phyloP scores from a whole-genome alignment of 75 land plant genomes.

The Larix kaempferi region DNA sequence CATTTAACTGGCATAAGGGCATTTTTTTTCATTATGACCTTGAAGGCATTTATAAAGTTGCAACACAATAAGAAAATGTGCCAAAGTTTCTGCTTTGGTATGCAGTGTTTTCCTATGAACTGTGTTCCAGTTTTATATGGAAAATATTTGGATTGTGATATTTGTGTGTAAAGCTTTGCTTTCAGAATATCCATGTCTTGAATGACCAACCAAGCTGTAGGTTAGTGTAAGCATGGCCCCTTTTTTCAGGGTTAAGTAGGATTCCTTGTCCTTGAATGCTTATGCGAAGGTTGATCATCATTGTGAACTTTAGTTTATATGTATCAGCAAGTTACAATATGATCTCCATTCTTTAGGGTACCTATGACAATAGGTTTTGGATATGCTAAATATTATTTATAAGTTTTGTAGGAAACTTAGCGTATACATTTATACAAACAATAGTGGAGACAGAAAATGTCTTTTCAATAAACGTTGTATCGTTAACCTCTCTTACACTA shows the following conservation, averaged over 20 bases:
- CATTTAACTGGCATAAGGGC: neutral
- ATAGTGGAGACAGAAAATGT: too few relatives aligned
- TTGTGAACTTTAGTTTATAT: too few relatives aligned
- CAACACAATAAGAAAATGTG: slow-evolving; percentile 1
- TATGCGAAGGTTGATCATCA: neutral
- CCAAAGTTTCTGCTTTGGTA: slow-evolving; percentile 1
- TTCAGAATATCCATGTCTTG: neutral
- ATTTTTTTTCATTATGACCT: neutral
- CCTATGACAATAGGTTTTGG: too few relatives aligned
- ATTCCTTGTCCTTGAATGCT: neutral
- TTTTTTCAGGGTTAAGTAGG: neutral
- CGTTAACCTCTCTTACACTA: too few relatives aligned
- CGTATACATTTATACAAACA: too few relatives aligned
- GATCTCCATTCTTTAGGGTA: too few relatives aligned
- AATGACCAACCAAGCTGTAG: neutral
- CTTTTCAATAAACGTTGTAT: too few relatives aligned
- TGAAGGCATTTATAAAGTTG: neutral
- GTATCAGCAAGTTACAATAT: too few relatives aligned
- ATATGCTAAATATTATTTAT: too few relatives aligned
- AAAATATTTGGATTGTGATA: neutral
- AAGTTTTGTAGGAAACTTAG: too few relatives aligned
- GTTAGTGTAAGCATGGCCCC: neutral
- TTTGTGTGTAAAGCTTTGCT: slow-evolving; percentile 1
- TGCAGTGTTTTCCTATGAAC: slow-evolving; percentile 7
- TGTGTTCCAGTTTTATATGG: neutral